phyloP scores from a whole-genome alignment of 805 yeast species.

The Zygosaccharomyces rouxii region DNA sequence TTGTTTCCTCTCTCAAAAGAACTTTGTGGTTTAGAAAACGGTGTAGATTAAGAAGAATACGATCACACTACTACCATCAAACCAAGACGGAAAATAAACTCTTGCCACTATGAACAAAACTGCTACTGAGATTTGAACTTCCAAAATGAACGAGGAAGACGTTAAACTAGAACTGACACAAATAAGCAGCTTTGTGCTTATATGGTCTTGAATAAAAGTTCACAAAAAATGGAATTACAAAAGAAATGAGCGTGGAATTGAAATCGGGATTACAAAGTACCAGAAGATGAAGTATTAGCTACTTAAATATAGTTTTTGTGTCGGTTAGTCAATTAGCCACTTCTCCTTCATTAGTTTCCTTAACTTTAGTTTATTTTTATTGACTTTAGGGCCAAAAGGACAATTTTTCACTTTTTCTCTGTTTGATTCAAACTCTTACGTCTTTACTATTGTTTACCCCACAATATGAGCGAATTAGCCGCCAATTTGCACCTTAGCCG shows the following conservation, averaged over 20 bases:
- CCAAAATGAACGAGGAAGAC: not conserved
- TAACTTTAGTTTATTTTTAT: not conserved
- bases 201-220: not conserved
- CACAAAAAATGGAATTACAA: not conserved
- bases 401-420: not conserved
- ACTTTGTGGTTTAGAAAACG: not conserved
- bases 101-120: not conserved
- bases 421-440: not conserved
- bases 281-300: not conserved
- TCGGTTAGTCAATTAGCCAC: not conserved
- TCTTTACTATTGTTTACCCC: constrained; percentile 1
- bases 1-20: not conserved
- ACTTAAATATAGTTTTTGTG: constrained; percentile 3
- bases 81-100: not conserved
- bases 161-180: not conserved
- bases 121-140: not conserved
- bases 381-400: constrained; percentile 5
- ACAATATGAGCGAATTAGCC: constrained; percentile 4
- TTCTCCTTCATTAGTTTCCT: too few relatives aligned
- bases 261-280: not conserved
- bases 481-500: constrained; percentile 6
- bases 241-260: not conserved
- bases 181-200: constrained; percentile 4
- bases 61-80: not conserved
- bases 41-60: not conserved